Conservation (phyloP, 352 stramenopile species). For the Phytophthora hibernalis region DNA sequence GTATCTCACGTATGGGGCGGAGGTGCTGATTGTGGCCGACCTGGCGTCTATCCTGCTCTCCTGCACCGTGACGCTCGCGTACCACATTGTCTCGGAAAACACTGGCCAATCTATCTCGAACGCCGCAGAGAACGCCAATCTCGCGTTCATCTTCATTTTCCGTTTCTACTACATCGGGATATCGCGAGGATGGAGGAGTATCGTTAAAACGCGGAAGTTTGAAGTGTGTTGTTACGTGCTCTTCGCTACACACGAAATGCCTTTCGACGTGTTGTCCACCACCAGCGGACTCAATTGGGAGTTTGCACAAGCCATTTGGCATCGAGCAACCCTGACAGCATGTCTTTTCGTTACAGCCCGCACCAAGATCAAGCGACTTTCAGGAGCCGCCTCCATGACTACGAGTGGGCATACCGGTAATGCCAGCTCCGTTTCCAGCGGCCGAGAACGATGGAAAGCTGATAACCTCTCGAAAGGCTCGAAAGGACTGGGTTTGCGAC, state of each 20-base stretch:
- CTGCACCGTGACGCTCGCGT: slow-evolving; percentile 11
- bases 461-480: not conserved
- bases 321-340: slow-evolving; percentile 41
- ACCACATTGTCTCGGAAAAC: slow-evolving; percentile 1
- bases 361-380: slow-evolving; percentile 21
- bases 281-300: slow-evolving; percentile 47
- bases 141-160: slow-evolving; percentile 45
- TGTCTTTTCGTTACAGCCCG: slow-evolving; percentile 43
- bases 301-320: slow-evolving; percentile 46
- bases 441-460: not conserved
- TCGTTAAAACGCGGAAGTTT: slow-evolving; percentile 31
- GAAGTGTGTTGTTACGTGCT: slow-evolving; percentile 42
- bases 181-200: slow-evolving; percentile 31
- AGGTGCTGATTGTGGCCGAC: slow-evolving; percentile 33
- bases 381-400: not conserved
- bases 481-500: slow-evolving; percentile 23
- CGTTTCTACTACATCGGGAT: slow-evolving; percentile 48
- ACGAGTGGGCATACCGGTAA: not conserved
- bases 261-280: slow-evolving; percentile 35
- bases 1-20: slow-evolving; percentile 36
- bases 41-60: slow-evolving; percentile 26
- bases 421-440: slow-evolving; percentile 11
- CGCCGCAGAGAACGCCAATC: slow-evolving; percentile 27
- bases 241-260: slow-evolving; percentile 51
- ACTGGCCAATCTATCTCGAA: slow-evolving; percentile 22